phyloP scores from a whole-genome alignment of 2,329 filamentous ascomycete genomes.

The Helminthosporium solani region DNA sequence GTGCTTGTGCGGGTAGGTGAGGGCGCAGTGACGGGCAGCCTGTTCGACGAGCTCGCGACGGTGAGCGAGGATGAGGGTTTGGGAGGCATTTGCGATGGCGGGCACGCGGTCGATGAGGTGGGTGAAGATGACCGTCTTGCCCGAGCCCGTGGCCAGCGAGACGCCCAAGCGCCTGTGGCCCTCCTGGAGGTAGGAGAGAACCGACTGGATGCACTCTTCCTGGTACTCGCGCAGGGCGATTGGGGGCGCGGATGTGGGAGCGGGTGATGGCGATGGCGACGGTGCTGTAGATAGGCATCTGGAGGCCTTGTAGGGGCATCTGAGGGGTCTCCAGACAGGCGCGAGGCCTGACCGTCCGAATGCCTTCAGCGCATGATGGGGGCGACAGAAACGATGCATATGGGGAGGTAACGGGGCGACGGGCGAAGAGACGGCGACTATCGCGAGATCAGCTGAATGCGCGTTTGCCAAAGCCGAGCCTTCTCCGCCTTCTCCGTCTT shows the following conservation, averaged over 20 bases:
- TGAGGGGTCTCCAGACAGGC: slow-evolving; percentile 4
- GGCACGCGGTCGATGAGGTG: slow-evolving; percentile 82
- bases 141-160: slow-evolving; percentile 82
- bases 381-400: slow-evolving; percentile 36
- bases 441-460: slow-evolving; percentile 21
- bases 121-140: slow-evolving; percentile 96
- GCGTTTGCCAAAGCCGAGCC: slow-evolving; percentile 10
- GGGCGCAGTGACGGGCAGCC: slow-evolving; percentile 79
- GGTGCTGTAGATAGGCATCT: not conserved
- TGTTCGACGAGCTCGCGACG: slow-evolving; percentile 92
- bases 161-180: slow-evolving; percentile 80
- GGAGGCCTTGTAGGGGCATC: slow-evolving; percentile 21
- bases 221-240: slow-evolving; percentile 79
- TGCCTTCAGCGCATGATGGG: slow-evolving; percentile 32
- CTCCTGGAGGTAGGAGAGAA: slow-evolving; percentile 65
- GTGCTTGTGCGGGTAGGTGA: slow-evolving; percentile 74
- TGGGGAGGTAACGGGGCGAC: slow-evolving; percentile 20
- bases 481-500: slow-evolving; percentile 9
- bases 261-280: not conserved
- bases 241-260: slow-evolving; percentile 16
- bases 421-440: too few species aligned
- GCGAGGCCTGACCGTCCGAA: slow-evolving; percentile 14
- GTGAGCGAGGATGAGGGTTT: slow-evolving; percentile 89
- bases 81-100: slow-evolving; percentile 59
- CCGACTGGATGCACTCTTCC: slow-evolving; percentile 84